phyloP scores from a whole-genome alignment of 495 filamentous ascomycete genomes.

The Penicillium cinerascens region DNA sequence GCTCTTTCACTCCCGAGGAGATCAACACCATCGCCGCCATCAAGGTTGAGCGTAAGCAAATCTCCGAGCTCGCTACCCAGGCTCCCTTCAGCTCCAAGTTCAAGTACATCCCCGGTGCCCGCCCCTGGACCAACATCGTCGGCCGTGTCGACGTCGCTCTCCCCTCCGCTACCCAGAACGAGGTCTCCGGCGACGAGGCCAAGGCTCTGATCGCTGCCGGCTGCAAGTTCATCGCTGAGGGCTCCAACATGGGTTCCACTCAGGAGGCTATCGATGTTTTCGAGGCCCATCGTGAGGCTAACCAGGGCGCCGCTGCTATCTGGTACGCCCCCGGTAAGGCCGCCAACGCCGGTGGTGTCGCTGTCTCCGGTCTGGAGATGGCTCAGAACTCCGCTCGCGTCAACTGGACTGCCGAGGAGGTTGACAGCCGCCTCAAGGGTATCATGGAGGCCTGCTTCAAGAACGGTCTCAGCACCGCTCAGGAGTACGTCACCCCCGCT shows the following conservation, averaged over 20 bases:
- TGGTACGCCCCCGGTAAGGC: conserved; percentile 96
- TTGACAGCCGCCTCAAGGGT: conserved; percentile 83
- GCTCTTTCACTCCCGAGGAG: conserved; percentile 70
- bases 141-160: conserved; percentile 87
- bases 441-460: conserved; percentile 96
- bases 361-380: conserved; percentile 98
- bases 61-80: conserved; percentile 59
- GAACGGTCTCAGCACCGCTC: conserved; percentile 84
- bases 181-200: conserved; percentile 87
- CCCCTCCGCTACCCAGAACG: conserved; percentile 95
- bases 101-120: conserved; percentile 83
- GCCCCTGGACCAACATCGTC: conserved; percentile 81
- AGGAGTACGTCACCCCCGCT: conserved; percentile 71
- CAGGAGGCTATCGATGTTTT: conserved; percentile 93
- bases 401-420: conserved; percentile 81
- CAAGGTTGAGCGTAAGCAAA: conserved; percentile 83
- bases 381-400: conserved; percentile 91
- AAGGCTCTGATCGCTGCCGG: conserved; percentile 73
- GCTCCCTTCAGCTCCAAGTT: conserved; percentile 58
- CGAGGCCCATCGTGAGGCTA: conserved; percentile 72
- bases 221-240: conserved; percentile 86
- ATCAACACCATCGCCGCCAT: conserved; percentile 71
- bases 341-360: conserved; percentile 96
- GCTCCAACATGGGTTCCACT: conserved; percentile 98
- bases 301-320: conserved; percentile 64